Evolutionary conservation across 371 early-diverging fungal species (phyloP).

Genomic region (Enterocytospora artemiae): DNA sequence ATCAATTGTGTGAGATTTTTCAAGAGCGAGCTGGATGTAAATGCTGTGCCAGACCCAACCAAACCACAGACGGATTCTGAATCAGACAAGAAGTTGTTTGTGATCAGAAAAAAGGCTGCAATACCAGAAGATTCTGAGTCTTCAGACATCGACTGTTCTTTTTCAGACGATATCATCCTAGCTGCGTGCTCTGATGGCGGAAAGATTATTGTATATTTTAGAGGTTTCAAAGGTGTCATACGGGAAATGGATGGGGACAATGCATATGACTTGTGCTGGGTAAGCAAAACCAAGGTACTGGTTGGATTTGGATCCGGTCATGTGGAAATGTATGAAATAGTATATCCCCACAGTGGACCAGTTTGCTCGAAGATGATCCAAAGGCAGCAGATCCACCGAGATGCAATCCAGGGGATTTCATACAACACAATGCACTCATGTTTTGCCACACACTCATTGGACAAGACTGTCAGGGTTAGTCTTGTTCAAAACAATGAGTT

Average conservation of each 20-base stretch:
- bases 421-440: constrained; percentile 3
- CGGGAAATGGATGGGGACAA: constrained; percentile 49
- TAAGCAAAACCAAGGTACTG: constrained; percentile 17
- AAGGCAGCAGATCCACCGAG: constrained; percentile 2
- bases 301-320: constrained; percentile 37
- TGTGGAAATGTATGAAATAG: constrained; percentile 30
- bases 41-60: neutral
- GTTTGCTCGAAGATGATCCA: neutral
- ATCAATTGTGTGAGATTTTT: constrained; percentile 53
- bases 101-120: neutral
- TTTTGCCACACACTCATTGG: constrained; percentile 22
- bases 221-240: constrained; percentile 12
- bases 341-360: neutral
- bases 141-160: too few species aligned
- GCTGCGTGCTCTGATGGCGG: constrained; percentile 54
- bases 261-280: constrained; percentile 54
- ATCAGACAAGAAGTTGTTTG: neutral
- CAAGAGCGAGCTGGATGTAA: constrained; percentile 5
- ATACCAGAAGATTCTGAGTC: neutral
- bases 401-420: constrained; percentile 26
- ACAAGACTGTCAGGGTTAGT: constrained; percentile 20
- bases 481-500: constrained; percentile 4
- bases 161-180: constrained; percentile 10
- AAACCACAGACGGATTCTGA: neutral
- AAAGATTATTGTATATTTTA: constrained; percentile 36